Evolutionary conservation across 2,329 filamentous ascomycete genomes (phyloP), one percentile per base, ranked within the genome.

Genomic region (Ophiostoma piceae): DNA sequence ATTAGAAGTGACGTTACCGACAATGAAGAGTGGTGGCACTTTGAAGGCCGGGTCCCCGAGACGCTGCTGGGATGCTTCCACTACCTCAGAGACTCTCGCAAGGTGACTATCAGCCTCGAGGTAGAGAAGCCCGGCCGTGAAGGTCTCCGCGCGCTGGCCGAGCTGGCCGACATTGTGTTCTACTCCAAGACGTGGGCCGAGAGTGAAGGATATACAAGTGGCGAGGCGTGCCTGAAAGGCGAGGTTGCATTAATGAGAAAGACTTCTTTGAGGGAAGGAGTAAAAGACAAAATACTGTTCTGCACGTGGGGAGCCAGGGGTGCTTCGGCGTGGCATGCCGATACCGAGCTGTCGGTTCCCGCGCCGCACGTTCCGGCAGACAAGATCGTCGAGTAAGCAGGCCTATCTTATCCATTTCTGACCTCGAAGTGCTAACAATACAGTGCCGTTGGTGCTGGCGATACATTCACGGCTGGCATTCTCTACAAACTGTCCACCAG

Each of bases 381-480:
- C 75, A 77, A 71, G 3, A 82, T 89, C 68, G 79, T 88, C 66
- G 88, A 90, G 88, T 90, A 84, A 29, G 67, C 12, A 26, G 14
- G 26, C 11, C 35, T 8, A 35, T 35, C 35, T 5, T 35, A 12
- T 26, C 4, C 9, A 32, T 22, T 19, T 9, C 4, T 41, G 11
- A 29, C 8, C 7, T 16, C 22, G 19, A 7, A 41, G 35, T 19
- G 43, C 57, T 37, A 66, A 9, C 4, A 1, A 22, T 22, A 11
- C 54, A 91, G 90, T 76, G 84, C 89, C 6, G 84, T 92, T 72
- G 90, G 90, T 69, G 90, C 90, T 62, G 90, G 90, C 73, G 90
- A 92, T 76, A 92, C 90, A 0, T 92, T 92, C 75, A 86, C 90
- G 73, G 90, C 90, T 43, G 90, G 89, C 71, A 87, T 90, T 77